These are phyloP conservation scores for Moesziomyces antarcticus DNA, from an alignment of 1,284 basidiomycete species.

Conservation along the genomic window DNA sequence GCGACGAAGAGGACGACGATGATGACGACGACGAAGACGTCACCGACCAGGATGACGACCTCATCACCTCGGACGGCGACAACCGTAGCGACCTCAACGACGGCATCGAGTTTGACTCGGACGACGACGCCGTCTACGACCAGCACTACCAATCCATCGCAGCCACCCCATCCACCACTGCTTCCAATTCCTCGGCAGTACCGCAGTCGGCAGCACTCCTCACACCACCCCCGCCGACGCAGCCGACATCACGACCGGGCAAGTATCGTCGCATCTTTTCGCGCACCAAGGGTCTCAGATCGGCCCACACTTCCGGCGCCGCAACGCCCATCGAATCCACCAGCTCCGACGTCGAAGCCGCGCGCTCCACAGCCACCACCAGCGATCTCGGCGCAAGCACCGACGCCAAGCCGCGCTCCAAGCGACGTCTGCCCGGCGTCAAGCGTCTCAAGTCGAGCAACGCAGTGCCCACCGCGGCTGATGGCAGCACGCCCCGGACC, in stretches of 20 bases:
- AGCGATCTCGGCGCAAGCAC: slow-evolving; percentile 6
- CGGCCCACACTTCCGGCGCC: slow-evolving; percentile 23
- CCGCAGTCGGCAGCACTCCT: slow-evolving; percentile 10
- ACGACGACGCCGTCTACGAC: slow-evolving; percentile 37
- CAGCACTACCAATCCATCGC: slow-evolving; percentile 46
- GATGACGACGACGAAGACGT: slow-evolving; percentile 26
- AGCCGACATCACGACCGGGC: slow-evolving; percentile 1
- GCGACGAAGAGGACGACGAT: slow-evolving; percentile 39
- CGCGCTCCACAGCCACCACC: slow-evolving; percentile 15
- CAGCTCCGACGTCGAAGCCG: slow-evolving; percentile 24
- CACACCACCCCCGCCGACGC: slow-evolving; percentile 19
- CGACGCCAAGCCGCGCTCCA: slow-evolving; percentile 18
- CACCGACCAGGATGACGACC: slow-evolving; percentile 4
- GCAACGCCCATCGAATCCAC: slow-evolving; percentile 22
- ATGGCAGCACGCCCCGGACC: neutral
- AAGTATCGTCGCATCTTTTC: slow-evolving; percentile 41
- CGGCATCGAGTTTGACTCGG: slow-evolving; percentile 20
- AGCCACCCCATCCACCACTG: slow-evolving; percentile 3
- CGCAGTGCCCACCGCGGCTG: slow-evolving; percentile 8
- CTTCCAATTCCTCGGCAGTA: neutral
- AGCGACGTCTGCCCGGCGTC: slow-evolving; percentile 30
- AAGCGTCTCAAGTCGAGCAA: slow-evolving; percentile 17
- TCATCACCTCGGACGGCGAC: slow-evolving; percentile 26
- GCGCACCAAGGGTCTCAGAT: slow-evolving; percentile 27
- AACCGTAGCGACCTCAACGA: slow-evolving; percentile 23